Conservation (phyloP, 2,329 filamentous ascomycete genomes). For the Cladosporium austrohemisphaericum region DNA sequence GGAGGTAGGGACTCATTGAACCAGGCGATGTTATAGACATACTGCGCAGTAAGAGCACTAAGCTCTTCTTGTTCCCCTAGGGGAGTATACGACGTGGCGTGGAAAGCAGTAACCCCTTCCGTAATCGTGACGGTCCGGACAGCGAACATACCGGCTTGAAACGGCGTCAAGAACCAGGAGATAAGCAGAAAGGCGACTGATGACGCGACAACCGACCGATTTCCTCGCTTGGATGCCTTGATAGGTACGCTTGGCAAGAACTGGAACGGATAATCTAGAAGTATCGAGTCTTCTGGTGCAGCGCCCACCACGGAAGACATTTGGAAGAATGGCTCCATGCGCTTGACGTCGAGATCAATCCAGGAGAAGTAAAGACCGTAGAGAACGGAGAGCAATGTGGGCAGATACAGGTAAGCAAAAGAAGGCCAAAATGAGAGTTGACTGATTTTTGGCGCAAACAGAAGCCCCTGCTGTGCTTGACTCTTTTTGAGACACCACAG, state of each 20-base stretch:
- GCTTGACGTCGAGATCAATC: constrained; percentile 57
- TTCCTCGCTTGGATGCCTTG: constrained; percentile 34
- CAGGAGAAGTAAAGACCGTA: constrained; percentile 58
- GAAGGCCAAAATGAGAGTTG: constrained; percentile 36
- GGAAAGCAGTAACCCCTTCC: neutral
- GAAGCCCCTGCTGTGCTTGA: constrained; percentile 39
- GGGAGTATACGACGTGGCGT: constrained; percentile 28
- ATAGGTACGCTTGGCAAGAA: constrained; percentile 45
- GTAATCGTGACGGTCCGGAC: constrained; percentile 12
- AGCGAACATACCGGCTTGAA: constrained; percentile 54
- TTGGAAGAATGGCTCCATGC: constrained; percentile 59
- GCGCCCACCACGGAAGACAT: constrained; percentile 48
- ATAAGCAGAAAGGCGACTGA: constrained; percentile 49
- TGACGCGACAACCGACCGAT: constrained; percentile 53
- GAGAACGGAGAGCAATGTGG: constrained; percentile 52
- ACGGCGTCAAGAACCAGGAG: constrained; percentile 54
- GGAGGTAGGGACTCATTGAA: constrained; percentile 43
- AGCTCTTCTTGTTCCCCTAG: constrained; percentile 33
- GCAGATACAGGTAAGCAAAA: constrained; percentile 49
- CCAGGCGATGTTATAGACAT: constrained; percentile 46
- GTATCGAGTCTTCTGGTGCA: constrained; percentile 43
- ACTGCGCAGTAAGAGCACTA: constrained; percentile 40
- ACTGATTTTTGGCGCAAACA: constrained; percentile 35
- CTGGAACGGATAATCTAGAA: constrained; percentile 54
- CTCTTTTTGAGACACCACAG: constrained; percentile 45